Conservation (phyloP, 805 yeast species). For the Zygotorulaspora danielsina region DNA sequence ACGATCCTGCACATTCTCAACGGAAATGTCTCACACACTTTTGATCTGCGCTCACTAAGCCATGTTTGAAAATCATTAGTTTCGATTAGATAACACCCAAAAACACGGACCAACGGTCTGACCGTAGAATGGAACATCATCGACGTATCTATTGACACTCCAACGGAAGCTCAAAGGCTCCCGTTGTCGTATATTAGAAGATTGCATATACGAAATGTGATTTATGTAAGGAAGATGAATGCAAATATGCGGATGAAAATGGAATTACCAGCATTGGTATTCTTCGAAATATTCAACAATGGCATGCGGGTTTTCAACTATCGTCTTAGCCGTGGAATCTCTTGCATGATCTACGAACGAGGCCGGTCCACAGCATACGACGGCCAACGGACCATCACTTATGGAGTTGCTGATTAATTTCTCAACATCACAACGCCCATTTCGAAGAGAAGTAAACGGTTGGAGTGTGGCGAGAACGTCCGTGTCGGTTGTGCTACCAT, state of each 20-base stretch:
- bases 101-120: neutral
- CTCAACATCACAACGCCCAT: conserved; percentile 47
- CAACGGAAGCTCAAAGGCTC: too few species aligned
- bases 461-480: conserved; percentile 6
- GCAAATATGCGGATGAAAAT: neutral
- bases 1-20: neutral
- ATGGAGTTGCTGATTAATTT: conserved; percentile 38
- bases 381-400: conserved; percentile 41
- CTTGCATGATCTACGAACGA: conserved; percentile 56
- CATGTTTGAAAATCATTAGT: neutral
- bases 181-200: too few species aligned
- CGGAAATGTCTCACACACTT: too few species aligned
- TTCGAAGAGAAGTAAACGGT: conserved; percentile 36
- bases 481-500: conserved; percentile 6
- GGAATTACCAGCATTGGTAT: conserved; percentile 59
- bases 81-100: too few species aligned
- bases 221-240: too few species aligned
- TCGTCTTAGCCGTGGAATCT: conserved; percentile 40
- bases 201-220: too few species aligned
- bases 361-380: conserved; percentile 62
- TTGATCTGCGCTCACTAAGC: too few species aligned
- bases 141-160: too few species aligned
- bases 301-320: conserved; percentile 38
- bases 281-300: conserved; percentile 72
- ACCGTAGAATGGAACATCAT: too few species aligned